A percentile compares a stretch with the other conserved stretches of the same genome.
phyloP scores from a whole-genome alignment of 495 filamentous ascomycete species.

The Paragyromitra xinjiangensis region DNA sequence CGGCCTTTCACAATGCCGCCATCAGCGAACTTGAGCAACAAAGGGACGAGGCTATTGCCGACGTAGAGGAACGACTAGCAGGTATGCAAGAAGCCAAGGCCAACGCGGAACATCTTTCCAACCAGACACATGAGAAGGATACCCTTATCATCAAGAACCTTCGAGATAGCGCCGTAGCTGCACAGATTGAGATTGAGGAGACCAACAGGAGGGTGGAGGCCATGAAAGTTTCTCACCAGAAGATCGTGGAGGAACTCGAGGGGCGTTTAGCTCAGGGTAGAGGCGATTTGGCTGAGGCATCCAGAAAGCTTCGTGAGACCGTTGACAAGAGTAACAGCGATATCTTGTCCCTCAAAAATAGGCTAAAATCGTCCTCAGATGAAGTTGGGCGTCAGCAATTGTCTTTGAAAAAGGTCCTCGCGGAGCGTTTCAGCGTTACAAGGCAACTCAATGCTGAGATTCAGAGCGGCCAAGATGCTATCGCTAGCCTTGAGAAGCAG shows the following conservation, averaged over 20 bases:
- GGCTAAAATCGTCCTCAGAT: conserved; percentile 31
- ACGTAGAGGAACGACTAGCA: conserved; percentile 27
- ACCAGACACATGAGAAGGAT: conserved; percentile 25
- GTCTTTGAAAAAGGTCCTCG: conserved; percentile 18
- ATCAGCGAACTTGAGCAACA: conserved; percentile 22
- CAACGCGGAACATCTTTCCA: conserved; percentile 33
- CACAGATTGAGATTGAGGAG: conserved; percentile 30
- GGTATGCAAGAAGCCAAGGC: conserved; percentile 21
- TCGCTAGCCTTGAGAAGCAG: conserved; percentile 34
- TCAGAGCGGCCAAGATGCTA: conserved; percentile 34
- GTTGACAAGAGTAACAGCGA: conserved; percentile 21
- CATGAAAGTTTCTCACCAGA: conserved; percentile 30
- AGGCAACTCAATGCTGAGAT: conserved; percentile 49
- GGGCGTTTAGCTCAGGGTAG: conserved; percentile 19
- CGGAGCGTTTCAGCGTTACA: conserved; percentile 36
- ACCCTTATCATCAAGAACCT: conserved; percentile 30
- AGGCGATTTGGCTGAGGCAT: conserved; percentile 30
- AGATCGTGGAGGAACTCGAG: conserved; percentile 40
- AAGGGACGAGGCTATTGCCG: conserved; percentile 22
- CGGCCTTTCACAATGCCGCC: conserved; percentile 5
- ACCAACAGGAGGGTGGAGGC: conserved; percentile 15
- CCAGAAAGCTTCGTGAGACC: conserved; percentile 39
- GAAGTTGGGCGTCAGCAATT: conserved; percentile 27
- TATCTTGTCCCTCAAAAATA: conserved; percentile 29
- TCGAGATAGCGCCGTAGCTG: conserved; percentile 15